Conservation (phyloP, 2,329 filamentous ascomycete species). For the Stachybotrys elegans region DNA sequence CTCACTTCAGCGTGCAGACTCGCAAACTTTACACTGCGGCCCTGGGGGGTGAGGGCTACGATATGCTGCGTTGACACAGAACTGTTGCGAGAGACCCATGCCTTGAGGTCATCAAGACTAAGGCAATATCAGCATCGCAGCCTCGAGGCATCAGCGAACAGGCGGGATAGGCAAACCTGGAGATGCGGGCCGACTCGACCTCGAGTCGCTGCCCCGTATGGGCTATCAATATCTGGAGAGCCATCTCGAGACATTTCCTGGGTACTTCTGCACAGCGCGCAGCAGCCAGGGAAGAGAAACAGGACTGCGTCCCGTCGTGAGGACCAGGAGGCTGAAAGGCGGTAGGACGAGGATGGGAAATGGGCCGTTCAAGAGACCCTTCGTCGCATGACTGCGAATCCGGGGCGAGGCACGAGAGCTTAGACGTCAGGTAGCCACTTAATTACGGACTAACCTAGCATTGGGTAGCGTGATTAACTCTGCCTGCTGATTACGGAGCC, state of each 20-base stretch:
- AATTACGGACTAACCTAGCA: no score
- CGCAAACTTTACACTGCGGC: constrained; percentile 78
- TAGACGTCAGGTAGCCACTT: constrained; percentile 3
- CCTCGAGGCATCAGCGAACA: background rate
- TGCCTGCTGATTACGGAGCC: no score
- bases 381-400: constrained; percentile 3
- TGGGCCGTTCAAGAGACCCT: constrained; percentile 10
- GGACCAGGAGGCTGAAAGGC: background rate
- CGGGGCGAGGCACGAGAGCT: constrained; percentile 3
- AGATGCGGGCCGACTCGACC: constrained; percentile 70
- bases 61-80: constrained; percentile 73
- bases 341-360: constrained; percentile 11
- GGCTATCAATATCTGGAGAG: constrained; percentile 84
- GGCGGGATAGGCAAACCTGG: constrained; percentile 50
- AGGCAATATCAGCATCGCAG: constrained; percentile 12
- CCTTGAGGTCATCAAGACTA: constrained; percentile 79
- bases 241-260: constrained; percentile 64
- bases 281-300: constrained; percentile 13
- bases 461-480: no score
- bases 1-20: constrained; percentile 74
- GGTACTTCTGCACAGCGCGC: constrained; percentile 21
- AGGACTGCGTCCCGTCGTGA: background rate
- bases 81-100: constrained; percentile 71
- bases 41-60: constrained; percentile 79
- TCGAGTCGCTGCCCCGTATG: constrained; percentile 85